These are phyloP conservation scores for Trichophyton mentagrophytes DNA, from an alignment of 2,329 filamentous ascomycete genomes.

Conservation along the genomic window DNA sequence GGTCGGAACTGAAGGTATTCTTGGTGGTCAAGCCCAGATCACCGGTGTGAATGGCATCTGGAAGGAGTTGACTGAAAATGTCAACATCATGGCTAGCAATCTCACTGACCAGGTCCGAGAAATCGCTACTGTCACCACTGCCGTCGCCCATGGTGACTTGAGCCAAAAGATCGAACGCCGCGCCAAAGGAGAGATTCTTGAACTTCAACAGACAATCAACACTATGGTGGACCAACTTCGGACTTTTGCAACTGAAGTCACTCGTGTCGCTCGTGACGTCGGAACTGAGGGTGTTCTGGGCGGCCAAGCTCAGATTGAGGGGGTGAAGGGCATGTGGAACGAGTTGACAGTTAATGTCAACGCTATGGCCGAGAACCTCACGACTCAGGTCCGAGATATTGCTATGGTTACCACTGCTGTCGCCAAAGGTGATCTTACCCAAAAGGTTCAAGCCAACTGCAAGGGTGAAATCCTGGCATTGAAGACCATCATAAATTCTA, in stretches of 20 bases:
- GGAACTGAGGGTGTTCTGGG: constrained; percentile 73
- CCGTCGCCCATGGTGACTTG: constrained; percentile 68
- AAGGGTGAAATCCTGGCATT: constrained; percentile 86
- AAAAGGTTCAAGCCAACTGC: constrained; percentile 89
- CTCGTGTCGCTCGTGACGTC: constrained; percentile 68
- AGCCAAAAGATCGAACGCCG: constrained; percentile 75
- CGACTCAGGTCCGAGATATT: constrained; percentile 86
- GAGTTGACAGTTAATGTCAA: constrained; percentile 77
- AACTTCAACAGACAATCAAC: constrained; percentile 75
- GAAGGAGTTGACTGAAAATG: constrained; percentile 90
- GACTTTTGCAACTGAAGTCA: constrained; percentile 74
- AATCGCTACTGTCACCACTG: constrained; percentile 72
- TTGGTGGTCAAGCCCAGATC: constrained; percentile 87
- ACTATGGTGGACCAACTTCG: constrained; percentile 80
- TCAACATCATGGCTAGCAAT: constrained; percentile 75
- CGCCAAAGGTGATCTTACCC: constrained; percentile 76
- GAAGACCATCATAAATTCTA: constrained; percentile 97
- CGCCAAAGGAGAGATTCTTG: constrained; percentile 67
- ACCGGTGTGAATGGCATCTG: constrained; percentile 91
- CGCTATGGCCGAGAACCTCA: constrained; percentile 77
- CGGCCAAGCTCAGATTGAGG: constrained; percentile 70
- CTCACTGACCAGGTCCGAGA: constrained; percentile 73
- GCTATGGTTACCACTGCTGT: constrained; percentile 62
- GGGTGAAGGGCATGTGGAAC: constrained; percentile 81
- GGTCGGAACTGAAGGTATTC: constrained; percentile 87